These are phyloP conservation scores for Xylaria sp. DNA, from an alignment of 2,329 filamentous ascomycete genomes.

Conservation along the genomic window DNA sequence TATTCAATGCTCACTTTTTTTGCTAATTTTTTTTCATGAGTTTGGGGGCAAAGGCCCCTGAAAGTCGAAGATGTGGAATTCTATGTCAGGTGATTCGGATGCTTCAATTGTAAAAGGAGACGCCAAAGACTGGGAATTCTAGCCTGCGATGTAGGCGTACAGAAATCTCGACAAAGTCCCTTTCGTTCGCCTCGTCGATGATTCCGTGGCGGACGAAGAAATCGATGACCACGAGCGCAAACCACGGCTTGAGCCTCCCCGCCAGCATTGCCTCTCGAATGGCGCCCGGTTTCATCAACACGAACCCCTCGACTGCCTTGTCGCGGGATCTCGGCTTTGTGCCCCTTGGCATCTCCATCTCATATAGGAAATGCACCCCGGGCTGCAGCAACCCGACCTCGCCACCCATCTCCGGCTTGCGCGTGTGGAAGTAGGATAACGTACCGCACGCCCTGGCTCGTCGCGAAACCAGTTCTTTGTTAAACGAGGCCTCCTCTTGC, in stretches of 20 bases:
- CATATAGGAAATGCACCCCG: slow-evolving; percentile 66
- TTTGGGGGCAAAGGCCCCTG: not conserved
- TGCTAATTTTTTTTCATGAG: not conserved
- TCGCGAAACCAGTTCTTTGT: slow-evolving; percentile 51
- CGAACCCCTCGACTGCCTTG: slow-evolving; percentile 51
- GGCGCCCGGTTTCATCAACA: slow-evolving; percentile 49
- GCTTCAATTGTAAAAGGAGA: slow-evolving; percentile 4
- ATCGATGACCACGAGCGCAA: slow-evolving; percentile 61
- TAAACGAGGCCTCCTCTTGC: slow-evolving; percentile 64
- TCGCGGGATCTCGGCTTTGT: slow-evolving; percentile 58
- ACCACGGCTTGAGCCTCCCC: slow-evolving; percentile 69
- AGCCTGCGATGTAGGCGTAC: slow-evolving; percentile 28
- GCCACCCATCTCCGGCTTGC: slow-evolving; percentile 57
- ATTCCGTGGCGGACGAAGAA: slow-evolving; percentile 67
- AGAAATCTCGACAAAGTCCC: slow-evolving; percentile 58
- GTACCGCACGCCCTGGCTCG: slow-evolving; percentile 51
- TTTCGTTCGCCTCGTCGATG: slow-evolving; percentile 59
- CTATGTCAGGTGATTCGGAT: not conserved
- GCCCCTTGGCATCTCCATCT: slow-evolving; percentile 53
- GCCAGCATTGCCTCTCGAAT: slow-evolving; percentile 52
- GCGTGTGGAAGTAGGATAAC: slow-evolving; percentile 62
- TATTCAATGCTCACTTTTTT: slow-evolving; percentile 1
- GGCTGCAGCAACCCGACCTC: slow-evolving; percentile 59
- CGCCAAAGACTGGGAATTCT: slow-evolving; percentile 13
- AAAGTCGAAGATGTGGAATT: not conserved